These are phyloP conservation scores for Neonectria neomacrospora DNA, from an alignment of 2,329 filamentous ascomycete species.

Conservation along the genomic window DNA sequence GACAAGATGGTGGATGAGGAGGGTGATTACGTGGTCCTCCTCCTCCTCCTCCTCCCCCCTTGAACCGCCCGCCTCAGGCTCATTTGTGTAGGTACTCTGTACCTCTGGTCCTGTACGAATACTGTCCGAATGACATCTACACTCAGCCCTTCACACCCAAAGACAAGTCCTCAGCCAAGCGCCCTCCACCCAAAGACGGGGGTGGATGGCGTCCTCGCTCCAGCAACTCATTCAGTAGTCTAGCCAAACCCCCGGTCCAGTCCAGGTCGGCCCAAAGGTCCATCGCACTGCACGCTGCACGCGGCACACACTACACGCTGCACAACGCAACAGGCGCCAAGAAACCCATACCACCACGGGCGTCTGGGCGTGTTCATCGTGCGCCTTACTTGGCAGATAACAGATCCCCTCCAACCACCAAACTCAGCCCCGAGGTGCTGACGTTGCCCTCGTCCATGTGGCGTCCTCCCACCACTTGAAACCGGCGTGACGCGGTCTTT, in stretches of 20 bases:
- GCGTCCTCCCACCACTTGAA: constrained; percentile 14
- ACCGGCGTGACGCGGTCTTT: constrained; percentile 13
- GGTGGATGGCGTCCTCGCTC: not conserved
- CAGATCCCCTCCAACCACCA: constrained; percentile 5
- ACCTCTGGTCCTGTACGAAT: not conserved
- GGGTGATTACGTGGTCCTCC: constrained; percentile 18
- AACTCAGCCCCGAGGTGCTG: constrained; percentile 36
- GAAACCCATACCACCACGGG: not conserved
- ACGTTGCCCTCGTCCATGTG: constrained; percentile 22
- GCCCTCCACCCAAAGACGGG: not conserved
- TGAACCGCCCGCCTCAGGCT: not conserved
- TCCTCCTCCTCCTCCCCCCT: not conserved
- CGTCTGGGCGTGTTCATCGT: too few species aligned
- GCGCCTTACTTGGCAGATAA: too few species aligned
- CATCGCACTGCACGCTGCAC: too few species aligned
- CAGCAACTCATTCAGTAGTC: too few species aligned
- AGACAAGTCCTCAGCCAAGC: too few species aligned
- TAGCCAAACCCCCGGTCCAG: not conserved
- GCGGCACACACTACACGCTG: too few species aligned
- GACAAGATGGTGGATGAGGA: constrained; percentile 8
- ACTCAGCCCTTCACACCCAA: not conserved
- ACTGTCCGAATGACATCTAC: not conserved
- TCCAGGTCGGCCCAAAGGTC: too few species aligned
- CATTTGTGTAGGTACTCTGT: too few species aligned
- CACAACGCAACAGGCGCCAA: not conserved